These are phyloP conservation scores for Citropsis articulata DNA, from an alignment of 345 rosid species.

Conservation along the genomic window DNA sequence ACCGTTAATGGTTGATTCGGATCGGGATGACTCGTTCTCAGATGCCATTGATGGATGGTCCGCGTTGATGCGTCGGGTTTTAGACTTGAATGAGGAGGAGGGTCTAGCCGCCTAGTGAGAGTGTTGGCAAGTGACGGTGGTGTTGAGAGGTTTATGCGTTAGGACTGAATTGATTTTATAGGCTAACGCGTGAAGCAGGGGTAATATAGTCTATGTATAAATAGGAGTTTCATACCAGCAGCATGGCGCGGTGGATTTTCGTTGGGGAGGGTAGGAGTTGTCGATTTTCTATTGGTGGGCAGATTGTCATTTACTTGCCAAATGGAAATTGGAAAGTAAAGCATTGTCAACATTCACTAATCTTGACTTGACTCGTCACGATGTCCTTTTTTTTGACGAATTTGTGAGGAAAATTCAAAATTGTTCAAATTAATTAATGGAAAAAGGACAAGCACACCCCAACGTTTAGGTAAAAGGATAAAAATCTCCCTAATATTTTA, in stretches of 20 bases:
- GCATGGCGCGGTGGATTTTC: background rate
- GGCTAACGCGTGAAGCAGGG: background rate
- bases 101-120: too few species aligned
- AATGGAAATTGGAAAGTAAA: background rate
- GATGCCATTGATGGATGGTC: conserved; percentile 31
- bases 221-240: background rate
- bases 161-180: background rate
- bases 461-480: too few species aligned
- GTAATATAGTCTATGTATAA: background rate
- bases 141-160: background rate
- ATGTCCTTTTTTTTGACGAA: too few species aligned
- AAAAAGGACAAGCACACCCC: too few species aligned
- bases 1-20: conserved; percentile 37
- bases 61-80: background rate
- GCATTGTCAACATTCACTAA: background rate
- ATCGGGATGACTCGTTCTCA: conserved; percentile 29
- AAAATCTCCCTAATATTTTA: too few species aligned
- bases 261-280: background rate
- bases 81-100: background rate
- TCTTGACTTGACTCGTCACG: background rate
- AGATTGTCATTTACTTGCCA: background rate
- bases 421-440: too few species aligned
- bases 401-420: background rate
- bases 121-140: background rate
- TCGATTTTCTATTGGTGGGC: background rate